phyloP scores from a whole-genome alignment of 108 stramenopile species.

The Cyclotella atomus region DNA sequence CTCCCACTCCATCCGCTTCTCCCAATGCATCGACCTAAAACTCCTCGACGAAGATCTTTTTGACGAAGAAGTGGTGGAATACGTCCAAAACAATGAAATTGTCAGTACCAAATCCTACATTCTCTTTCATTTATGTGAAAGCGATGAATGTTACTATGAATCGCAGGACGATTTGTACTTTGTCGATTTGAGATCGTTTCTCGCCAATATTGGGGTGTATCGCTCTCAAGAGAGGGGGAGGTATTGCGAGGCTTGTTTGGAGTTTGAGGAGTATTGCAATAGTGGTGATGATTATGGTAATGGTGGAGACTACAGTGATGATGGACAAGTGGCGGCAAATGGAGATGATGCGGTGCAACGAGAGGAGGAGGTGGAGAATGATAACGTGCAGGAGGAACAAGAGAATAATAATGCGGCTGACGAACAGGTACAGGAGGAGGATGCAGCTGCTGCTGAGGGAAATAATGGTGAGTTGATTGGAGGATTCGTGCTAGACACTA shows the following conservation, averaged over 20 bases:
- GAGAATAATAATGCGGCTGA: not conserved
- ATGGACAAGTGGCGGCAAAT: conserved; percentile 8
- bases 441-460: not conserved
- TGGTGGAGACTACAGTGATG: conserved; percentile 24
- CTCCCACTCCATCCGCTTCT: conserved; percentile 35
- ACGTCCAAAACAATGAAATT: conserved; percentile 34
- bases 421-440: not conserved
- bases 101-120: conserved; percentile 63
- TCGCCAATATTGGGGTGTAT: conserved; percentile 54
- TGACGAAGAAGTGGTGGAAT: conserved; percentile 35
- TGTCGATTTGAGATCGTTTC: conserved; percentile 58
- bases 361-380: conserved; percentile 10
- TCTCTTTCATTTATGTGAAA: conserved; percentile 63
- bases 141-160: conserved; percentile 55
- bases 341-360: not conserved
- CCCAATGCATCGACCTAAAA: conserved; percentile 48
- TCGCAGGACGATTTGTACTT: conserved; percentile 56
- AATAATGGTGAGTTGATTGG: not conserved
- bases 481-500: too few species aligned
- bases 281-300: conserved; percentile 33
- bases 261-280: conserved; percentile 59
- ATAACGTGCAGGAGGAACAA: not conserved
- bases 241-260: conserved; percentile 64
- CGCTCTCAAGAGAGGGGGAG: conserved; percentile 43
- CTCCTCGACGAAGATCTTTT: conserved; percentile 32